Conservation (phyloP, 2,329 filamentous ascomycete species). For the Colletotrichum musicola region DNA sequence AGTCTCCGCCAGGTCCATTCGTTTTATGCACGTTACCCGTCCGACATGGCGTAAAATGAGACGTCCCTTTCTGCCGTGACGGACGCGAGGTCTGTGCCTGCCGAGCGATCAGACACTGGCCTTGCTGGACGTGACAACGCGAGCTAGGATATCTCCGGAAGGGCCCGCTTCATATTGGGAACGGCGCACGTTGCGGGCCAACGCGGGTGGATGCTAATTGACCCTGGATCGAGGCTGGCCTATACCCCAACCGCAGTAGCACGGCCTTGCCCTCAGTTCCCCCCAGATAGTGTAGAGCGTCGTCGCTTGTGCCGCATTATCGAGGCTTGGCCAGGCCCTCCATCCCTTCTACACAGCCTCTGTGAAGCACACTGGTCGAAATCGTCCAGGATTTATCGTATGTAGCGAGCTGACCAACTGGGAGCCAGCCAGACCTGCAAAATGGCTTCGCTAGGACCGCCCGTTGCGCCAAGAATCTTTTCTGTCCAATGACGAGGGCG, state of each 20-base stretch:
- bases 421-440: constrained; percentile 55
- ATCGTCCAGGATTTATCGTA: constrained; percentile 40
- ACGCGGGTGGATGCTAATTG: constrained; percentile 33
- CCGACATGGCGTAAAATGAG: constrained; percentile 14
- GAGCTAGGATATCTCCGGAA: constrained; percentile 30
- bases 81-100: constrained; percentile 28
- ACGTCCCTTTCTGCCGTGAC: constrained; percentile 17
- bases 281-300: constrained; percentile 7
- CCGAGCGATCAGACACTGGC: constrained; percentile 36
- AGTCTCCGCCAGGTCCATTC: constrained; percentile 9
- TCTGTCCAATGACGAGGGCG: constrained; percentile 55
- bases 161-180: constrained; percentile 38
- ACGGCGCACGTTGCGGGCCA: constrained; percentile 38
- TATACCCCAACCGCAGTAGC: constrained; percentile 31
- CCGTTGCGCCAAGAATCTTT: constrained; percentile 46
- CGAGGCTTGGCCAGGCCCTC: constrained; percentile 16
- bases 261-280: neutral
- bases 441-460: constrained; percentile 56
- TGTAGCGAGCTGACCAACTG: constrained; percentile 56
- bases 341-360: constrained; percentile 5
- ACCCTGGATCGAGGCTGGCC: constrained; percentile 26
- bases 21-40: constrained; percentile 23
- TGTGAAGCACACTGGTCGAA: neutral
- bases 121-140: constrained; percentile 4
- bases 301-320: constrained; percentile 7